Percentiles rank a stretch among this genome's conserved stretches.
Evolutionary conservation across 2,329 filamentous ascomycete genomes (phyloP).

Genomic region (Gnomoniopsis smithogilvyi): DNA sequence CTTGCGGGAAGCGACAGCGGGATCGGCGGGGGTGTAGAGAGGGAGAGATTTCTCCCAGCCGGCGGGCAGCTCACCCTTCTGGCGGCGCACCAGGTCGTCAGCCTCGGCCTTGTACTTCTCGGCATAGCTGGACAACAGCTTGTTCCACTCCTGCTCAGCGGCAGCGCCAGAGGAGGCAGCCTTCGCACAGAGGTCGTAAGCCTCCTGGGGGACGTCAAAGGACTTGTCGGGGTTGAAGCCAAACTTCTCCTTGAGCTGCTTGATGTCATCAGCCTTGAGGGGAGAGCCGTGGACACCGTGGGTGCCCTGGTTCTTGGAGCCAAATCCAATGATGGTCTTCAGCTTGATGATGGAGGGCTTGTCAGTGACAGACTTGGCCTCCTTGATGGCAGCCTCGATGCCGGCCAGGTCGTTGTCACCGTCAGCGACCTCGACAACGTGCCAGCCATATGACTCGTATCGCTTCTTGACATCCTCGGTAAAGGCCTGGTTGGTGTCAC

Average conservation of each 20-base stretch:
- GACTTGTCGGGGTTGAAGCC: constrained; percentile 93
- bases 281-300: constrained; percentile 95
- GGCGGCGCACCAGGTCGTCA: constrained; percentile 77
- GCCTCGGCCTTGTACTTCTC: constrained; percentile 74
- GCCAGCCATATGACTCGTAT: constrained; percentile 97
- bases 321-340: constrained; percentile 95
- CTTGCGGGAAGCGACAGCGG: constrained; percentile 89
- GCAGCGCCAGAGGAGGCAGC: constrained; percentile 82
- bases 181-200: constrained; percentile 89
- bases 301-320: constrained; percentile 89
- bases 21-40: constrained; percentile 81
- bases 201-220: constrained; percentile 91
- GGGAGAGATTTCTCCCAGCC: constrained; percentile 96
- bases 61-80: constrained; percentile 80
- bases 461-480: constrained; percentile 94
- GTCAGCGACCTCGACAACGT: constrained; percentile 77
- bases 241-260: constrained; percentile 91
- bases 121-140: constrained; percentile 83
- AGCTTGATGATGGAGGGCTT: constrained; percentile 98
- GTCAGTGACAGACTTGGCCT: constrained; percentile 83
- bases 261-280: constrained; percentile 90
- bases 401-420: constrained; percentile 83
- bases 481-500: constrained; percentile 93
- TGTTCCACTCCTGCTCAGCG: constrained; percentile 91
- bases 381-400: constrained; percentile 85